Conservation (phyloP, 129 eudicot species). For the Daucus carota region DNA sequence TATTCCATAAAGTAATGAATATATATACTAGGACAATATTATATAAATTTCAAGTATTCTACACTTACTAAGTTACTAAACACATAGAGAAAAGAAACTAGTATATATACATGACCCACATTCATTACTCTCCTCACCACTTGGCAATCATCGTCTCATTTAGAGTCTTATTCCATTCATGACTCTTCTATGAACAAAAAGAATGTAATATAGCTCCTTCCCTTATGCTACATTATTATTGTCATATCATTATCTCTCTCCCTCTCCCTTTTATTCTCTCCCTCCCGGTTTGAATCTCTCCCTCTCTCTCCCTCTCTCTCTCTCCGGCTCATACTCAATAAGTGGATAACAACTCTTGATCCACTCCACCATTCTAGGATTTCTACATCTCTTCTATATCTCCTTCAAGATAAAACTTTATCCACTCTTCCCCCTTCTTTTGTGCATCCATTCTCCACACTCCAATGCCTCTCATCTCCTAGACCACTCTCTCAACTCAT, state of each 20-base stretch:
- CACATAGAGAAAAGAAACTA: neutral
- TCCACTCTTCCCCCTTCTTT: conserved; percentile 4
- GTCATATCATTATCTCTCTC: conserved; percentile 13
- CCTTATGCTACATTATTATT: conserved; percentile 11
- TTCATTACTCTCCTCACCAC: conserved; percentile 44
- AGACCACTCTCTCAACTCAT: neutral
- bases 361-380: conserved; percentile 24
- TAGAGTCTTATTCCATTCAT: conserved; percentile 26
- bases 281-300: neutral
- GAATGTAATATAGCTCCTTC: conserved; percentile 24
- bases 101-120: conserved; percentile 51
- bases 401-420: conserved; percentile 6
- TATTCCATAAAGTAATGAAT: neutral
- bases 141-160: conserved; percentile 24
- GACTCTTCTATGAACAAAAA: conserved; percentile 30
- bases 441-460: neutral
- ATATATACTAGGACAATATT: too few species aligned
- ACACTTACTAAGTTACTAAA: neutral
- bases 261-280: neutral
- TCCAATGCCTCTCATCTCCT: neutral
- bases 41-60: too few species aligned
- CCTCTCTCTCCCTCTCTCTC: neutral
- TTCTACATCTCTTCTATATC: conserved; percentile 11
- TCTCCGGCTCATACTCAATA: conserved; percentile 10
- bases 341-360: conserved; percentile 35